A percentile compares a stretch with the other conserved stretches of the same genome.
These are phyloP conservation scores for Lactifluus volemus DNA, from an alignment of 768 basidiomycete genomes.

Conservation along the genomic window DNA sequence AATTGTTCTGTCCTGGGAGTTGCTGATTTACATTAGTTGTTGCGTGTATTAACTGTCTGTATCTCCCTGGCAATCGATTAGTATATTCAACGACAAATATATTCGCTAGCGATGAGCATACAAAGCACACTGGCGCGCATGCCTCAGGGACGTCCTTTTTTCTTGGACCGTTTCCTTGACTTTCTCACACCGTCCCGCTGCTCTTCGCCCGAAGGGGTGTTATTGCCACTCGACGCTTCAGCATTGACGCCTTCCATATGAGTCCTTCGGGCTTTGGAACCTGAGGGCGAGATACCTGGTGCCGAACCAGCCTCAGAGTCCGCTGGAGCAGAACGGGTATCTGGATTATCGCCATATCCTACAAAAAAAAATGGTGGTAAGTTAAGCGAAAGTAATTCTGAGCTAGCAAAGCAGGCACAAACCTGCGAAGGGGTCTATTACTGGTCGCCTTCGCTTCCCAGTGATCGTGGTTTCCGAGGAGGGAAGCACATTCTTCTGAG, in stretches of 20 bases:
- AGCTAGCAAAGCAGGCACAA: conserved; percentile 15
- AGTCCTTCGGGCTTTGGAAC: neutral
- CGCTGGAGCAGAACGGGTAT: neutral
- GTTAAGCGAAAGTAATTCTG: neutral
- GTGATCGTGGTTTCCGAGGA: neutral
- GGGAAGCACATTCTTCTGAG: neutral
- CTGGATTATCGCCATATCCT: conserved; percentile 30
- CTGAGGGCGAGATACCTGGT: neutral
- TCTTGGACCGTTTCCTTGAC: conserved; percentile 10
- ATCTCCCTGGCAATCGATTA: neutral
- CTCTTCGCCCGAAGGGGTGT: conserved; percentile 10
- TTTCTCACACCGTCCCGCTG: neutral
- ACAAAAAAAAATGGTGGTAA: neutral
- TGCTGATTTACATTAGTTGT: conserved; percentile 24
- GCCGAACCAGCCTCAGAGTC: neutral
- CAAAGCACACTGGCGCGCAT: neutral
- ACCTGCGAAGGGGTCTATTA: conserved; percentile 64
- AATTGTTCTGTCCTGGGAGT: conserved; percentile 18
- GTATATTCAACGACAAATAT: neutral
- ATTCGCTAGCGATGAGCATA: neutral
- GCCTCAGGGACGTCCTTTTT: conserved; percentile 3
- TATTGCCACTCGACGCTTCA: neutral
- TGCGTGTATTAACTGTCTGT: conserved; percentile 4
- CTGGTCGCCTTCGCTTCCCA: conserved; percentile 42
- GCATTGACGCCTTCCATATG: neutral